Evolutionary conservation across 257 asterid species (phyloP).

Genomic region (Pogostemon cablin): DNA sequence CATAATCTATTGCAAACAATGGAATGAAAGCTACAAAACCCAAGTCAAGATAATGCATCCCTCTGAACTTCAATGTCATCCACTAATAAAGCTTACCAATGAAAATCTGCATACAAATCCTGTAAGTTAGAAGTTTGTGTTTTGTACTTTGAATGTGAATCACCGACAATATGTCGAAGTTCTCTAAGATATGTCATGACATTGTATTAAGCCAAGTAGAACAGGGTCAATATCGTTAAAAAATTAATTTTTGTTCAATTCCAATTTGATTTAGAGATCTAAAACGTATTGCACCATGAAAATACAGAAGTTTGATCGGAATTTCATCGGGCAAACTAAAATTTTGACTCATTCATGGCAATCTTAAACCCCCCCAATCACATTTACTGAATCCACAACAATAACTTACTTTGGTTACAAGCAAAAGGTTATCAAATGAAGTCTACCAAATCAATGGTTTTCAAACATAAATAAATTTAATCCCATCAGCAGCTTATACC

Average conservation of each 20-base stretch:
- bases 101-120: neutral
- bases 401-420: neutral
- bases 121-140: neutral
- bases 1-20: neutral
- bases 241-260: neutral
- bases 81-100: neutral
- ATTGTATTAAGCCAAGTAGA: neutral
- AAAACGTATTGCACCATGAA: conserved; percentile 12
- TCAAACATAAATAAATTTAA: neutral
- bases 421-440: neutral
- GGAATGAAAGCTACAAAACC: neutral
- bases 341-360: neutral
- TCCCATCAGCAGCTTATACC: too few species aligned
- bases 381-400: conserved; percentile 11
- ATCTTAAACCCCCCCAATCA: neutral
- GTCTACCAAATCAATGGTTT: neutral
- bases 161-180: too few species aligned
- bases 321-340: neutral
- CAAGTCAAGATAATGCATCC: neutral
- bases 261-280: neutral
- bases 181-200: neutral
- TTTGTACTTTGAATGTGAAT: neutral
- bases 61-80: neutral
- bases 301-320: neutral
- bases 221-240: neutral